Evolutionary conservation across 2,329 filamentous ascomycete species (phyloP), one percentile per base, ranked within the genome.

Genomic region (Harringtonia aguacate): DNA sequence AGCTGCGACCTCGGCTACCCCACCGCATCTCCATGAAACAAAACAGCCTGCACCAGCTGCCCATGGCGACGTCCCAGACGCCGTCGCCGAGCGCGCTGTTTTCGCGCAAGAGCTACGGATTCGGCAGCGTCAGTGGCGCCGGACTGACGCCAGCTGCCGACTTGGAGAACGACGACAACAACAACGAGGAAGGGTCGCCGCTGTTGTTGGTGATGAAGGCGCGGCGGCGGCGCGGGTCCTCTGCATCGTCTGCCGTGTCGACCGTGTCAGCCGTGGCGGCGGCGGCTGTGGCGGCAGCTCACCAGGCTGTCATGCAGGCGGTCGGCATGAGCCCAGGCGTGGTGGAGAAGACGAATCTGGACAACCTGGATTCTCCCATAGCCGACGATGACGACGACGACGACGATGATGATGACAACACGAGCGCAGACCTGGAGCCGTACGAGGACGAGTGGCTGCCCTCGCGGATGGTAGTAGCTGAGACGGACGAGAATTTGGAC

Each of bases 21-120:
- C 22, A 22, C 35, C 36, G 41, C n/a, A 29, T 39, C 4, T 8
- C 46, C 2, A 34, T 41, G 13, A 44, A 44, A 24, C 47, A 51
- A 15, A 50, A 50, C 44, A 51, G 51, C 34, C 42, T 53, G 41
- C 49, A 53, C 33, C 48, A 51, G 29, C 45, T 53, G 34, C 51
- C 51, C 31, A 48, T 51, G 27, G 12, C 28, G 17, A 8, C n/a
- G n/a, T n/a, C 36, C 31, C 40, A 37, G 31, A 27, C 47, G 15
- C 44, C 43, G 2, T 46, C 47, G 30, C 39, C 46, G 2, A 39
- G 31, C 37, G 13, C 44, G 2, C 45, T 45, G 8, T 39, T 46
- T 36, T 8, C 24, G 2, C 43, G 45, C 20, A 49, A 41, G 39
- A 35, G 38, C n/a, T 48, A 37, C 22, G 39, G 34, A 36, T 31